Conservation (phyloP, 2,329 filamentous ascomycete genomes). For the Aspergillus flavus region DNA sequence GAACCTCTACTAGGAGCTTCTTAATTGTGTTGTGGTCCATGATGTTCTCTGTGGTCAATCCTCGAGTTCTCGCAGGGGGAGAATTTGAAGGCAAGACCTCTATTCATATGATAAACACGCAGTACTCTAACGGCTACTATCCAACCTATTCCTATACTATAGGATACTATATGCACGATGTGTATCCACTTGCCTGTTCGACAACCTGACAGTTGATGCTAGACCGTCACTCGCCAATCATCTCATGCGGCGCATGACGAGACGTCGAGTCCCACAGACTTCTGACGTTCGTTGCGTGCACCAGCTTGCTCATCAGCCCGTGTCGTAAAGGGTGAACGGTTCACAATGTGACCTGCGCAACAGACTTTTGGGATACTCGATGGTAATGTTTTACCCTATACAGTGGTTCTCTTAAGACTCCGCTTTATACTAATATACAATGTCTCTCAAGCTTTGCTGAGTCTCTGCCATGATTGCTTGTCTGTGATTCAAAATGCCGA, state of each 20-base stretch:
- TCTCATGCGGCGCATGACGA: not conserved
- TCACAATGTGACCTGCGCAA: not conserved
- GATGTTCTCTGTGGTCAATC: not conserved
- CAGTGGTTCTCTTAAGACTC: not conserved
- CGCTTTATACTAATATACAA: not conserved
- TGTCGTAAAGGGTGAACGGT: not conserved
- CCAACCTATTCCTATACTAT: not conserved
- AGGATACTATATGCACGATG: not conserved
- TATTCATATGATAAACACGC: not conserved
- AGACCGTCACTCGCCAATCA: not conserved
- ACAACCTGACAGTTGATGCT: not conserved
- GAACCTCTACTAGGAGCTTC: conserved; percentile 8
- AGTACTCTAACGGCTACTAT: no score
- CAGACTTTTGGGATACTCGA: not conserved
- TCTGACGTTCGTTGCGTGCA: not conserved
- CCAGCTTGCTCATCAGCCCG: no score
- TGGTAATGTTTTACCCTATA: not conserved
- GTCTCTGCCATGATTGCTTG: not conserved
- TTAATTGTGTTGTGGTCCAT: conserved; percentile 18
- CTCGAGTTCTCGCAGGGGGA: not conserved
- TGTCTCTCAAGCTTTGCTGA: not conserved
- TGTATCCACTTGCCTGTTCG: not conserved
- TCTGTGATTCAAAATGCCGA: not conserved
- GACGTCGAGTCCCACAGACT: not conserved
- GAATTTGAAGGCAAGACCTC: not conserved